These are phyloP conservation scores for Grammothele lineata DNA, from an alignment of 768 basidiomycete genomes.

Conservation along the genomic window DNA sequence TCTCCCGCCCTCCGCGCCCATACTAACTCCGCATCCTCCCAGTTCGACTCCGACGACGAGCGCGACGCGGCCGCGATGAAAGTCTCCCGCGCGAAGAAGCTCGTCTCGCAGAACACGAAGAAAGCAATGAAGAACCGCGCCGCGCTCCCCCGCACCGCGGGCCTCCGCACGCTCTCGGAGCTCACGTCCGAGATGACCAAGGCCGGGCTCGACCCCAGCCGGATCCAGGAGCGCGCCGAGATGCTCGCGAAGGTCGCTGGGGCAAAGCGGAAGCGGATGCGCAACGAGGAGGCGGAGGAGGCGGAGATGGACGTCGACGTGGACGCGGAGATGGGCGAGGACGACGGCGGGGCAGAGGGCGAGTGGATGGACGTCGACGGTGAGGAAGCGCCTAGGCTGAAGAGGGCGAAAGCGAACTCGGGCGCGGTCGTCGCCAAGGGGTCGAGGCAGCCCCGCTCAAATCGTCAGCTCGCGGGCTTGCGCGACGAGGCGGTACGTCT, in stretches of 20 bases:
- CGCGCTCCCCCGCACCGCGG: conserved; percentile 71
- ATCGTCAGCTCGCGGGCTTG: conserved; percentile 77
- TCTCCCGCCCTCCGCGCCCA: background rate
- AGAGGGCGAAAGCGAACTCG: conserved; percentile 58
- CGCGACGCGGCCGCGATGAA: conserved; percentile 65
- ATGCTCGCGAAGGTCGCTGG: conserved; percentile 72
- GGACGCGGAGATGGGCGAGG: conserved; percentile 37
- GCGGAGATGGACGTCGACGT: conserved; percentile 70
- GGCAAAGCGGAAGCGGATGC: conserved; percentile 66
- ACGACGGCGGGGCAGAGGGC: conserved; percentile 37
- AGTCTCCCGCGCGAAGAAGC: conserved; percentile 57
- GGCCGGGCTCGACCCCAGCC: conserved; percentile 85
- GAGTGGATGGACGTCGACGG: conserved; percentile 41
- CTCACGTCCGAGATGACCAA: conserved; percentile 78
- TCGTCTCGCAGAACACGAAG: conserved; percentile 73
- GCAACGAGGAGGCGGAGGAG: conserved; percentile 56
- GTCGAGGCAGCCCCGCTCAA: conserved; percentile 58
- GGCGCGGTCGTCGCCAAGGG: conserved; percentile 48
- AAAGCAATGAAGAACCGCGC: conserved; percentile 84
- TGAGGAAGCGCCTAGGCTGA: conserved; percentile 46
- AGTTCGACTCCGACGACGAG: conserved; percentile 65
- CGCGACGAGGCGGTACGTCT: conserved; percentile 63
- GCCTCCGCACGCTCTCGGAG: conserved; percentile 64
- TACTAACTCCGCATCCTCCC: background rate
- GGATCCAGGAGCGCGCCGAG: conserved; percentile 84